phyloP scores from a whole-genome alignment of 1,284 basidiomycete genomes.

The Phaffia rhodozyma region DNA sequence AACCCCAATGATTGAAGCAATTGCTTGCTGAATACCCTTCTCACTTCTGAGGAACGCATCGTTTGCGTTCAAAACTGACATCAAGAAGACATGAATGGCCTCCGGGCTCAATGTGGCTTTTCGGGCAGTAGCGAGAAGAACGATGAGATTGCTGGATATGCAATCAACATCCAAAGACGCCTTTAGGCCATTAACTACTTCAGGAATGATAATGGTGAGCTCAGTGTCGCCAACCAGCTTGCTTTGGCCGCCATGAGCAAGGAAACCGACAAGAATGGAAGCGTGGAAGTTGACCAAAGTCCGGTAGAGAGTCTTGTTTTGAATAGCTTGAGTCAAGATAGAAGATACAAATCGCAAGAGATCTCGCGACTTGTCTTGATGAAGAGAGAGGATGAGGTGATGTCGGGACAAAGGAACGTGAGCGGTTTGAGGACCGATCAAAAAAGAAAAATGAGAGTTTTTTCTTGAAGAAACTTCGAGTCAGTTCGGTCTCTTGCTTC shows the following conservation, averaged over 20 bases:
- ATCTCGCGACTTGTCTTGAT: conserved; percentile 55
- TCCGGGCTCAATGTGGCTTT: conserved; percentile 46
- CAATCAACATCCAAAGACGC: neutral
- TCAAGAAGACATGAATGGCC: conserved; percentile 49
- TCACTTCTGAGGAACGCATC: neutral
- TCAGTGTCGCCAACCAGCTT: conserved; percentile 22
- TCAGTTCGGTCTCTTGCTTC: neutral
- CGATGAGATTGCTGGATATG: conserved; percentile 52
- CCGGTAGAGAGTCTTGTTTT: conserved; percentile 49
- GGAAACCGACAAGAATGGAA: conserved; percentile 65
- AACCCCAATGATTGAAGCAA: conserved; percentile 49
- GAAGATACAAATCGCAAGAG: conserved; percentile 50
- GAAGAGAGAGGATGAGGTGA: conserved; percentile 55
- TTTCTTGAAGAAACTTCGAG: neutral
- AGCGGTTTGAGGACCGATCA: conserved; percentile 6
- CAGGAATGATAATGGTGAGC: conserved; percentile 32
- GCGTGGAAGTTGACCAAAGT: conserved; percentile 75
- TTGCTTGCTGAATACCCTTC: conserved; percentile 41
- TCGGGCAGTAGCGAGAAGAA: conserved; percentile 54
- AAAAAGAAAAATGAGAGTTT: conserved; percentile 20
- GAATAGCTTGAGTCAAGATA: conserved; percentile 51
- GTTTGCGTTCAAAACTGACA: conserved; percentile 42
- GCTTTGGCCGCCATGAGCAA: conserved; percentile 38
- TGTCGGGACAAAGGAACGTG: conserved; percentile 19
- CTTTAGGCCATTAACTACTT: conserved; percentile 25